Evolutionary conservation across 2,329 filamentous ascomycete genomes (phyloP).

Genomic region (Coniochaeta pulveracea): DNA sequence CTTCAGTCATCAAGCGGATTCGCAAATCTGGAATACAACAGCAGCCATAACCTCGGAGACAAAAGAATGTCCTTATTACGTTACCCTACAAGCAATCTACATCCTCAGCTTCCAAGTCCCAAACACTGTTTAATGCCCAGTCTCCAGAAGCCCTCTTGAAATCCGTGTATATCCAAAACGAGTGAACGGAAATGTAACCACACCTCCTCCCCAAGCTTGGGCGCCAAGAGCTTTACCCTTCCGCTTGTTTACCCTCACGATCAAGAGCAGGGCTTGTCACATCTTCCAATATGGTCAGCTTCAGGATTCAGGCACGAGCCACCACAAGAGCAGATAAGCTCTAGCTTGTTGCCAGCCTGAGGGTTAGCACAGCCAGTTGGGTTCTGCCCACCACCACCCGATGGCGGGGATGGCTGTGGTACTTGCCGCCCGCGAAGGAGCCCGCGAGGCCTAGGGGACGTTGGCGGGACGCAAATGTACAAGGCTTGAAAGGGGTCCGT

Average conservation of each 20-base stretch:
- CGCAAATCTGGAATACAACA: no score
- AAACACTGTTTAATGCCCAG: no score
- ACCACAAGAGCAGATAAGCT: conserved; percentile 12
- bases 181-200: no score
- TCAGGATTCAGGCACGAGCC: conserved; percentile 12
- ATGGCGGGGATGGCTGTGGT: not conserved
- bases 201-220: no score
- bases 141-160: no score
- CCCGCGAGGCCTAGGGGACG: not conserved
- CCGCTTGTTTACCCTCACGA: not conserved
- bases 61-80: no score
- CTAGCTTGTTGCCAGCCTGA: conserved; percentile 10
- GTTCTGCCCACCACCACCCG: not conserved
- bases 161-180: no score
- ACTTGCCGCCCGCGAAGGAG: not conserved
- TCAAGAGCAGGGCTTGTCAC: conserved; percentile 11
- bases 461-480: conserved; percentile 13
- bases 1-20: no score
- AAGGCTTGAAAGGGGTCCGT: conserved; percentile 13
- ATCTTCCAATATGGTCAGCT: conserved; percentile 13
- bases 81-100: no score
- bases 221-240: no score
- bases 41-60: no score
- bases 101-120: no score
- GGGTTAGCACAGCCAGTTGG: conserved; percentile 5